These are phyloP conservation scores for cucumber (Cucumis sativus) DNA, from an alignment of 306 rosid species.

Conservation along the genomic window DNA sequence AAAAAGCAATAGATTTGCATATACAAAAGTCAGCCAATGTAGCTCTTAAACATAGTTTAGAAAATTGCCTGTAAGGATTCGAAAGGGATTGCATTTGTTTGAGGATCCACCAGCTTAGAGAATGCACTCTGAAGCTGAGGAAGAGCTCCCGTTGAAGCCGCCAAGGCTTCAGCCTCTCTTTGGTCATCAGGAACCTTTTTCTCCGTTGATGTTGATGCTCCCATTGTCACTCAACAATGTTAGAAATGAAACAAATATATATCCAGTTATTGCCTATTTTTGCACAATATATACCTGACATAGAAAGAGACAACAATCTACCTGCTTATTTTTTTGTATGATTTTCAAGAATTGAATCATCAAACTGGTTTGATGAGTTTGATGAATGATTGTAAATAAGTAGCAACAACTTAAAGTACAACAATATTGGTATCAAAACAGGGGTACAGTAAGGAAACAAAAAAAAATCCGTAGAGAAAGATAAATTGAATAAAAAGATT, in stretches of 20 bases:
- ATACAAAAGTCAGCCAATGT: background rate
- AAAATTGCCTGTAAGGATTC: slow-evolving; percentile 35
- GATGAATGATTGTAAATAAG: background rate
- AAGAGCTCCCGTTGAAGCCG: slow-evolving; percentile 71
- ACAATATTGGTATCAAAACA: background rate
- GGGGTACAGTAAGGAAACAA: background rate
- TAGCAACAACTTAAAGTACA: background rate
- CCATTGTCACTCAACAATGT: slow-evolving; percentile 30
- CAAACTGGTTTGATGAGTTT: background rate
- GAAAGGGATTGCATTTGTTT: slow-evolving; percentile 34
- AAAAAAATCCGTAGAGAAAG: background rate
- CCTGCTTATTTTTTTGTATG: background rate
- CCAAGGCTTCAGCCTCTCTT: slow-evolving; percentile 45
- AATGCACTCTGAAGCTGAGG: slow-evolving; percentile 58
- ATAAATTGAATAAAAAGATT: background rate
- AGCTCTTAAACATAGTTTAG: background rate
- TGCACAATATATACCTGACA: background rate
- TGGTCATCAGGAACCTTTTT: slow-evolving; percentile 38
- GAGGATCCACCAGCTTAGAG: slow-evolving; percentile 47
- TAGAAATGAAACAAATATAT: background rate
- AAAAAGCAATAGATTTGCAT: background rate
- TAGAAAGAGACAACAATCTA: background rate
- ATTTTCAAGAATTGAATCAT: background rate
- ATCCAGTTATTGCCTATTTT: background rate
- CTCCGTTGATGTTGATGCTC: slow-evolving; percentile 63